Base-by-base conservation (phyloP, 768 basidiomycete species). In the Naganishia onofrii region DNA sequence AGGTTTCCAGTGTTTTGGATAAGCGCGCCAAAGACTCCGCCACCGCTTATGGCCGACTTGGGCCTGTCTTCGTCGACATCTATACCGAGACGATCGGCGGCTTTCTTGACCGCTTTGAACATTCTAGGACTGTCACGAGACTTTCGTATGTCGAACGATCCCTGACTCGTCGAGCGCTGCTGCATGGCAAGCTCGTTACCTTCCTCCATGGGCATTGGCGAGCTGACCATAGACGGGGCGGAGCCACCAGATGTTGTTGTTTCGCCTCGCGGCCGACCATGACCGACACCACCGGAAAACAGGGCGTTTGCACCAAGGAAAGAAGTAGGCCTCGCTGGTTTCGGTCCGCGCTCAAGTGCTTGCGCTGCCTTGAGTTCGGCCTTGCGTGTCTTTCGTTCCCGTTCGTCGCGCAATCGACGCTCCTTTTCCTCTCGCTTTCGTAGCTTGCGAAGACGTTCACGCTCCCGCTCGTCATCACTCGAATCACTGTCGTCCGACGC, bases 1-100 rank as follows among this genome's bases (percentile, higher is more conserved):
- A 92, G 80, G 57, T 87, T 86, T 2, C 86, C 87, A 0, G 89
- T 87, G 68, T 87, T 87, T 8, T 88, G 86, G 26, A 93, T 87
- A 42, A 92, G 84, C 4, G 89, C 85, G 0, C 88, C 90, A 70
- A 89, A 84, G 1, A 88, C 88, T 6, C 88, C 88, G 0, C 83
- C 88, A 26, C 83, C 84, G 72, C 81, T 87, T 70, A 84, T 81
- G 17, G 85, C 83, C 55, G 83, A 80, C 28, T 81, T 76, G 0
- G 82, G 82, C 5, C 82, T 57, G 3, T 74, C 57, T 38, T 80
- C 78, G 28, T 74, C 75, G 1, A 75, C 63, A 7, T 75, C 29
- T 21, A 71, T 68, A 48, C 72, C 70, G 15, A 78, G 42, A 21
- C 67, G 57, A 66, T 76, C 68, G 15, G 70, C 68, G 0, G 70